Conservation (phyloP, 192 early-diverging fungal genomes). For the Funneliformis geosporum region DNA sequence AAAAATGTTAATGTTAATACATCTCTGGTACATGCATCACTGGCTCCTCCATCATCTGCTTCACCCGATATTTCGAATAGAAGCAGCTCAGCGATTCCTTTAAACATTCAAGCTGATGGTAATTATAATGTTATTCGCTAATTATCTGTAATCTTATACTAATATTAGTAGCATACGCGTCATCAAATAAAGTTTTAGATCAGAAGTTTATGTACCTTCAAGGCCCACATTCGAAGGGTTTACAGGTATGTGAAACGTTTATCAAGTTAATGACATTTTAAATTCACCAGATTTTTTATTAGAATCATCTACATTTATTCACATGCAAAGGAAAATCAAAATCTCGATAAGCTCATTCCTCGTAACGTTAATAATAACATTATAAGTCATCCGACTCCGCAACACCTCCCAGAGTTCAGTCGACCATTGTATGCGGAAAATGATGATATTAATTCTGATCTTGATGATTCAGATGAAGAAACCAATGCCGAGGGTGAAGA, state of each 20-base stretch:
- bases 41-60: not conserved
- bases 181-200: not conserved
- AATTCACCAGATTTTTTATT: not conserved
- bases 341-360: not conserved
- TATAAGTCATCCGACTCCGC: not conserved
- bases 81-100: constrained; percentile 23
- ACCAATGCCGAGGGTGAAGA: constrained; percentile 60
- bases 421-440: constrained; percentile 37
- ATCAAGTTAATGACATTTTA: not conserved
- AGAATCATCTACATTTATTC: not conserved
- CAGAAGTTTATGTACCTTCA: not conserved
- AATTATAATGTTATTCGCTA: not conserved
- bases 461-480: constrained; percentile 69
- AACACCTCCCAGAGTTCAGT: not conserved
- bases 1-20: constrained; percentile 3
- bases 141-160: not conserved
- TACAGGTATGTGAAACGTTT: not conserved
- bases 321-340: not conserved
- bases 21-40: not conserved
- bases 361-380: not conserved
- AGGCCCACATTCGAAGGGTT: not conserved
- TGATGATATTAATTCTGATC: constrained; percentile 71
- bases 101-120: constrained; percentile 23
- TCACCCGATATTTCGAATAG: constrained; percentile 10
- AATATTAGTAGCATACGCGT: not conserved